These are phyloP conservation scores for Diutina pseudorugosa DNA, from an alignment of 1,139 yeast species.

Conservation along the genomic window DNA sequence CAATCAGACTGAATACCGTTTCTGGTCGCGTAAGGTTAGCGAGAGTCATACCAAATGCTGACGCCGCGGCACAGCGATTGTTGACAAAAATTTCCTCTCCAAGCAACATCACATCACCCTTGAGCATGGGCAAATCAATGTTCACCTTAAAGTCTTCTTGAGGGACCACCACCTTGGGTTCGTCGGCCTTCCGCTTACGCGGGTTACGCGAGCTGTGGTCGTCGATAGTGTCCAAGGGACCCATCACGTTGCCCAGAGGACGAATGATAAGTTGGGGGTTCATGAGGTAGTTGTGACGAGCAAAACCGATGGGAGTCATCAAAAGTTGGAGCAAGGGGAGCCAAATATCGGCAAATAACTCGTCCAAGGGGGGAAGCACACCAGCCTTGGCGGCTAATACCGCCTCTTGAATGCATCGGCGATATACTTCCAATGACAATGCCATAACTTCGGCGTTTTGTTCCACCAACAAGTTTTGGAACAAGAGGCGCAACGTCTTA, in stretches of 20 bases:
- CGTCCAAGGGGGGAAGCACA: slow-evolving; percentile 17
- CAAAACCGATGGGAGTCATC: slow-evolving; percentile 91
- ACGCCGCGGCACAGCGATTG: slow-evolving; percentile 67
- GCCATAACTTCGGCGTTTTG: slow-evolving; percentile 66
- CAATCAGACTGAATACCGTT: slow-evolving; percentile 16
- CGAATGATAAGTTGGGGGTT: slow-evolving; percentile 59
- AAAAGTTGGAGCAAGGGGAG: slow-evolving; percentile 55
- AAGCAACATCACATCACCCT: slow-evolving; percentile 82
- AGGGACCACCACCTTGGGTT: slow-evolving; percentile 25
- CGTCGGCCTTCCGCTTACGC: slow-evolving; percentile 11
- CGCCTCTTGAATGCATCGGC: not conserved
- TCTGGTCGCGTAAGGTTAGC: slow-evolving; percentile 31
- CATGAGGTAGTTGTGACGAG: slow-evolving; percentile 83
- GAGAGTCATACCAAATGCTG: slow-evolving; percentile 62
- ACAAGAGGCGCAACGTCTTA: slow-evolving; percentile 58
- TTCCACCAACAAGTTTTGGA: slow-evolving; percentile 82
- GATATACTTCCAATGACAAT: slow-evolving; percentile 48
- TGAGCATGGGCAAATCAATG: slow-evolving; percentile 85
- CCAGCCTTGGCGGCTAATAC: not conserved
- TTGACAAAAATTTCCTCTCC: slow-evolving; percentile 66
- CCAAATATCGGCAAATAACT: slow-evolving; percentile 37
- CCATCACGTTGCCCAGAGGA: slow-evolving; percentile 51
- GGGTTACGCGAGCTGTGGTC: slow-evolving; percentile 1
- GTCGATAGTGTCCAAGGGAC: slow-evolving; percentile 6
- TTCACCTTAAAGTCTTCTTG: slow-evolving; percentile 54